Conservation (phyloP, 2,329 filamentous ascomycete genomes). For the Colletotrichum somersetense region DNA sequence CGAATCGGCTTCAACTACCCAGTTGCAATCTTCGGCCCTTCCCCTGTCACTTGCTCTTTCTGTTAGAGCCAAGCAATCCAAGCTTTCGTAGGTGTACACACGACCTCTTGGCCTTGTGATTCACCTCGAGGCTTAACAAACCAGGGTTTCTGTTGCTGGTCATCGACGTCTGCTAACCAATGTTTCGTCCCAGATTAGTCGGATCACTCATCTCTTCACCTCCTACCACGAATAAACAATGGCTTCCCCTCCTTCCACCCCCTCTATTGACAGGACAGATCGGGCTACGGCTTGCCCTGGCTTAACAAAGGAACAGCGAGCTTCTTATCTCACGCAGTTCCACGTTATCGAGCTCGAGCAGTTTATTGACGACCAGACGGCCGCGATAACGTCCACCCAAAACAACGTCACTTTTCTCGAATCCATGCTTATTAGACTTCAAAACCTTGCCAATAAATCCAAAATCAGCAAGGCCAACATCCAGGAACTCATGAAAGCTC, state of each 20-base stretch:
- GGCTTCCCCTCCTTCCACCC: neutral
- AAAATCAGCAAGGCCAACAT: neutral
- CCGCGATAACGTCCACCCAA: too few species aligned
- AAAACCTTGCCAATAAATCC: neutral
- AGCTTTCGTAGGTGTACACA: neutral
- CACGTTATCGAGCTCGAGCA: neutral
- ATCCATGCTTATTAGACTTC: neutral
- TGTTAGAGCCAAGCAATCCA: too few species aligned
- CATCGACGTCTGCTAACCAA: neutral
- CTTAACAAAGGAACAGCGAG: neutral
- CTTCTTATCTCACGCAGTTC: neutral
- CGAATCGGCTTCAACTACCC: neutral
- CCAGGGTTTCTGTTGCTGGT: neutral
- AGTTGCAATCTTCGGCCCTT: neutral
- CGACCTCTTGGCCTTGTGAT: neutral
- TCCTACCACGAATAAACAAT: neutral
- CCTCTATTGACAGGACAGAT: neutral
- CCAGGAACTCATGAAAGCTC: neutral
- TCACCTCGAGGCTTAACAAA: neutral
- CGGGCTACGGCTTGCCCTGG: neutral
- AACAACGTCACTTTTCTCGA: neutral
- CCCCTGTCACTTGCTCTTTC: accelerated
- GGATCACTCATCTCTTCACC: too few species aligned
- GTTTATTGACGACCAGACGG: neutral
- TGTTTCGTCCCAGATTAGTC: neutral